Evolutionary conservation across 345 rosid species (phyloP).

Genomic region (Firmiana major): DNA sequence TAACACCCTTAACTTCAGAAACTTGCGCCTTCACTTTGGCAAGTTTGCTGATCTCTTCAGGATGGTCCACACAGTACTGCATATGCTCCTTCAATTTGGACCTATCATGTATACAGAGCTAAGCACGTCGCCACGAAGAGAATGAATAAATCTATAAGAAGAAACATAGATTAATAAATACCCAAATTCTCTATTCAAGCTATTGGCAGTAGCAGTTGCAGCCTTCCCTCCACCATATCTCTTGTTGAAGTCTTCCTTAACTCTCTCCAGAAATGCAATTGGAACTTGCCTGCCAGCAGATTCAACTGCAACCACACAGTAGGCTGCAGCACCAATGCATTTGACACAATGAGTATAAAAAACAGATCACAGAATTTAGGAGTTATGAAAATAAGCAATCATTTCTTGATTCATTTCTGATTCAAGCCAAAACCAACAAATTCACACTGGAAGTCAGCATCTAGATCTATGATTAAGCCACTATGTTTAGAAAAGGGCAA

Average conservation of each 20-base stretch:
- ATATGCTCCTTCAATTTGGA: constrained; percentile 89
- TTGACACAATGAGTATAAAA: constrained; percentile 5
- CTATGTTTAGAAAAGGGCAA: not conserved
- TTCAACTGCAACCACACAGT: constrained; percentile 90
- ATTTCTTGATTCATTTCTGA: not conserved
- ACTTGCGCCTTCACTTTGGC: constrained; percentile 99
- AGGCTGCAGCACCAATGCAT: constrained; percentile 49
- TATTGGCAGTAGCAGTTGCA: constrained; percentile 62
- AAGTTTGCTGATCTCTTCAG: constrained; percentile 95
- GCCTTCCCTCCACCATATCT: constrained; percentile 94
- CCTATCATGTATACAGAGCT: constrained; percentile 31
- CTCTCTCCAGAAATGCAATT: constrained; percentile 82
- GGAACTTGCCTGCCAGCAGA: constrained; percentile 87
- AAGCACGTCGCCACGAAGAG: constrained; percentile 10
- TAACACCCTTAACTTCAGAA: constrained; percentile 96
- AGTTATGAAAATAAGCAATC: not conserved
- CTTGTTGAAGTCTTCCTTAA: constrained; percentile 85
- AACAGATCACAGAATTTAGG: not conserved
- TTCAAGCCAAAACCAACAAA: not conserved
- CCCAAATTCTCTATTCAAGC: constrained; percentile 87
- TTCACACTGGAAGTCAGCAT: not conserved
- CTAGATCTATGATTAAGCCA: not conserved
- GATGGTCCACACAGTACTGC: constrained; percentile 93
- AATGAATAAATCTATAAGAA: not conserved
- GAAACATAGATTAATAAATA: constrained; percentile 11